A percentile compares a stretch with the other conserved stretches of the same genome.
Evolutionary conservation across 208 protist species (phyloP).

Genomic region (Leishmania gerbilli): DNA sequence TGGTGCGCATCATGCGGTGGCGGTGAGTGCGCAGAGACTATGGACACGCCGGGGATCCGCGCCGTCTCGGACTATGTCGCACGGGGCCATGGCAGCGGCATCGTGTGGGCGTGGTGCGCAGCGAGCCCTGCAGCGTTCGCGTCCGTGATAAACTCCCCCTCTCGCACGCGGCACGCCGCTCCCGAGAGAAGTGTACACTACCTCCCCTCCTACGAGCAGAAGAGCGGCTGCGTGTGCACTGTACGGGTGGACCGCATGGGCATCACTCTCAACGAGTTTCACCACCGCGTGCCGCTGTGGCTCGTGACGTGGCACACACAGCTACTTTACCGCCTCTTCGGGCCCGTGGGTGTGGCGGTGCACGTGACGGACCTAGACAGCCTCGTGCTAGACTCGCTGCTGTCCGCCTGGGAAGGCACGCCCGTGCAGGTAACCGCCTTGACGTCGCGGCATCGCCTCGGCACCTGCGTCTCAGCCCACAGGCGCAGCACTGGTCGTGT

Average conservation of each 20-base stretch:
- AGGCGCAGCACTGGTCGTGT: conserved; percentile 10
- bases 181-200: not conserved
- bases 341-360: conserved; percentile 8
- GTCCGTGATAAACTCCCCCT: conserved; percentile 5
- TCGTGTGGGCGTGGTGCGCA: conserved; percentile 19
- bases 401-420: conserved; percentile 25
- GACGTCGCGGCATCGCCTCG: conserved; percentile 17
- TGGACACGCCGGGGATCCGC: conserved; percentile 9
- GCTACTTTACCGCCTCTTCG: conserved; percentile 30
- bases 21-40: not conserved
- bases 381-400: conserved; percentile 11
- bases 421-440: conserved; percentile 15
- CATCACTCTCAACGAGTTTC: conserved; percentile 19
- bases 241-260: conserved; percentile 12
- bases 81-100: not conserved
- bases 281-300: conserved; percentile 17
- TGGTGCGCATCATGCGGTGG: not conserved
- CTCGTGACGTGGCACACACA: conserved; percentile 25
- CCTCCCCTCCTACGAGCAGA: conserved; percentile 3
- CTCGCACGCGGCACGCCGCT: not conserved
- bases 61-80: conserved; percentile 15
- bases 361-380: conserved; percentile 17
- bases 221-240: conserved; percentile 7
- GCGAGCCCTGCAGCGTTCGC: not conserved
- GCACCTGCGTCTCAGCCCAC: conserved; percentile 13